Base-by-base conservation (phyloP, 192 early-diverging fungal genomes). In the Coemansia sp. region DNA sequence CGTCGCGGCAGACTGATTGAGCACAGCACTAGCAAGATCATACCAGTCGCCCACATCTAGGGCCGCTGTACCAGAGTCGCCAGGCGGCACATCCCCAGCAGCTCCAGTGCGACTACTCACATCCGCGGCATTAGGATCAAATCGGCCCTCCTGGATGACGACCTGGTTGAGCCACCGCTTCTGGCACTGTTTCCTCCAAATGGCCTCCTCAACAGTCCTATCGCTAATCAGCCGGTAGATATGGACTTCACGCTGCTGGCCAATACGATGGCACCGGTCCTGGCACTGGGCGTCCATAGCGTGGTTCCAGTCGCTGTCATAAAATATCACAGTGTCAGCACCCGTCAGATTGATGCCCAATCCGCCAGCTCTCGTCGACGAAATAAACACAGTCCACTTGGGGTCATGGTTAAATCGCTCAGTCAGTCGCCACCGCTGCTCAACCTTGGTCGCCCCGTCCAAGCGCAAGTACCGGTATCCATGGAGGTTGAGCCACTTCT, bases 221-320 rank as follows among this genome's bases (percentile, higher is more conserved):
- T 88, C 86, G 58, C 85, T 88, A 10, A 92, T 88, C 69, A 92
- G 85, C 2, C 91, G 83, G 68, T 90, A 92, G 28, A 92, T 89
- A 53, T 88, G 85, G n/a, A 92, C 91, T 62, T 90, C 89, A 7
- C 88, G 76, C 23, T 83, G 85, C 75, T 99, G 97, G 1, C 97
- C 94, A 62, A 95, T 98, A 60, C 97, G 90, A 82, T 98, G 95
- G 26, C 95, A 95, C 23, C 97, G 87, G 9, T 95, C 93, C 89
- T 97, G 95, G 21, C 94, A 95, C 82, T 96, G 94, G 38, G 95
- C 71, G 69, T 99, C 94, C 79, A 93, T 95, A 63, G 97, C 95
- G 9, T 95, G 97, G 73, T 98, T 98, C 91, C 92, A 92, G 59
- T 94, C 91, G 13, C 87, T 88, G 67, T 94, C 92, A 67, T 96